Evolutionary conservation across 306 rosid species (phyloP).

Genomic region (Aeschynomene evenia): DNA sequence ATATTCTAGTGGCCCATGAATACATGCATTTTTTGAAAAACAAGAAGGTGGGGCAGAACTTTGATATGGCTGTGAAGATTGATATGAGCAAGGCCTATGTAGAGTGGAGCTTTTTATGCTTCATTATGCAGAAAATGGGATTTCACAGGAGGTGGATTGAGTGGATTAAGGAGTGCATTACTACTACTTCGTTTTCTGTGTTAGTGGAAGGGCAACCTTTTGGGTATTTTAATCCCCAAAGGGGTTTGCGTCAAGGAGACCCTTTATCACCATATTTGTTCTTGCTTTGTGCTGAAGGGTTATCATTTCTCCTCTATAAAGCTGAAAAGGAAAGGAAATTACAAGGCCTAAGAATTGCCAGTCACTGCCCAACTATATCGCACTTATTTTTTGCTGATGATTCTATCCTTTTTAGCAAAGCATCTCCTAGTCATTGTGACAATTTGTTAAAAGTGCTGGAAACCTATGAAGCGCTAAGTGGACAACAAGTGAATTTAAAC

Average conservation of each 20-base stretch:
- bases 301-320: not conserved
- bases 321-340: not conserved
- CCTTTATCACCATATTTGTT: not conserved
- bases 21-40: not conserved
- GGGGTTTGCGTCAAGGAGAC: not conserved
- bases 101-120: not conserved
- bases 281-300: not conserved
- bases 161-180: not conserved
- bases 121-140: not conserved
- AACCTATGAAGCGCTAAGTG: no score
- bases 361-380: not conserved
- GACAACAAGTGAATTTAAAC: no score
- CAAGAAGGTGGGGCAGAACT: no score
- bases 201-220: not conserved
- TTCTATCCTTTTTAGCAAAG: not conserved
- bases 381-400: not conserved
- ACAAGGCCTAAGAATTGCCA: not conserved
- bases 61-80: not conserved
- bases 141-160: not conserved
- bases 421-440: no score
- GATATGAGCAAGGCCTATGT: not conserved
- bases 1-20: not conserved
- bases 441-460: no score
- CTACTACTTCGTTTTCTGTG: not conserved
- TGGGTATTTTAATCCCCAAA: not conserved